A percentile compares a stretch with the other conserved stretches of the same genome.
Conservation (phyloP, 1,284 basidiomycete species). For the Tremellales sp. region DNA sequence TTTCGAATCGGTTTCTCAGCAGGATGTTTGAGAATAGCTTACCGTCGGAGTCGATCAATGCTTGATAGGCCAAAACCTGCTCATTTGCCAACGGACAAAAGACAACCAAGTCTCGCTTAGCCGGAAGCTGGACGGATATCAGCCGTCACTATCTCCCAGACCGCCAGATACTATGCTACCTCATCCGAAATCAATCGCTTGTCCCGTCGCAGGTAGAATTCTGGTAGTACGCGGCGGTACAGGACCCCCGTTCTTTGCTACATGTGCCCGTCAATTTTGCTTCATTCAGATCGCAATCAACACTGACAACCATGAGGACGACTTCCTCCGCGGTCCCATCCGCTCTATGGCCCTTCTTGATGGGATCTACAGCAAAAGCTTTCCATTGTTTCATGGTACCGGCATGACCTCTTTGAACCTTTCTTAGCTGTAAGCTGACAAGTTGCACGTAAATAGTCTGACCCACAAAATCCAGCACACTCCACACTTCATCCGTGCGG, state of each 20-base stretch:
- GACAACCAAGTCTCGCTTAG: slow-evolving; percentile 52
- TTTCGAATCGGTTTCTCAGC: not conserved
- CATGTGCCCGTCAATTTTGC: slow-evolving; percentile 5
- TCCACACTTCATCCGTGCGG: slow-evolving; percentile 52
- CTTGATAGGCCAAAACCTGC: slow-evolving; percentile 49
- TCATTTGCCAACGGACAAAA: slow-evolving; percentile 51
- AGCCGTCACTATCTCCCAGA: too few species aligned
- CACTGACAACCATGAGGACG: slow-evolving; percentile 39
- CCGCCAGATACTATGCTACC: too few species aligned
- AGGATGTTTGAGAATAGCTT: not conserved
- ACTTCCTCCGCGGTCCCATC: slow-evolving; percentile 45
- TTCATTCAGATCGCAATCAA: not conserved
- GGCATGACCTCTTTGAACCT: slow-evolving; percentile 43
- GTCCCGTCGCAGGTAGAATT: slow-evolving; percentile 52
- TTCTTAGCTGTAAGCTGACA: slow-evolving; percentile 1
- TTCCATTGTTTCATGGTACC: slow-evolving; percentile 46
- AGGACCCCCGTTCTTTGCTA: slow-evolving; percentile 34
- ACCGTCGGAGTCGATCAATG: slow-evolving; percentile 45
- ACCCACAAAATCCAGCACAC: slow-evolving; percentile 49
- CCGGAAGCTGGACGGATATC: slow-evolving; percentile 45
- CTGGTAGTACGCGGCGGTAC: slow-evolving; percentile 46
- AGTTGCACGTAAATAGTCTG: not conserved
- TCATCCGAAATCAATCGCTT: slow-evolving; percentile 50
- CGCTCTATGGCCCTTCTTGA: slow-evolving; percentile 47
- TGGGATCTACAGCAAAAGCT: slow-evolving; percentile 41